phyloP scores from a whole-genome alignment of 2,329 filamentous ascomycete genomes.

The Aspergillus sp. region DNA sequence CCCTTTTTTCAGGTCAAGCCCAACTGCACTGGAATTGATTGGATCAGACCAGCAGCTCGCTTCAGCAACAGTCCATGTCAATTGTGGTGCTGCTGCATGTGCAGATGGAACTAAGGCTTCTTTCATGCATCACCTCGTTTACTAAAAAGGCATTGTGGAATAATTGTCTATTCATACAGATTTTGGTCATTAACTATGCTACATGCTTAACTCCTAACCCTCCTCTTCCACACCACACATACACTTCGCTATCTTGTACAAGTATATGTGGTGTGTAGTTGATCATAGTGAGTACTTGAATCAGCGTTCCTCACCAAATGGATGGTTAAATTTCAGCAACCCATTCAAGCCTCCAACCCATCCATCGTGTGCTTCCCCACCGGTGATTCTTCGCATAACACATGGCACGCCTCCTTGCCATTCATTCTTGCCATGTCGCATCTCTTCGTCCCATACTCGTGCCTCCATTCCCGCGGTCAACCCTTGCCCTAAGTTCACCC shows the following conservation, averaged over 20 bases:
- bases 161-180: background rate
- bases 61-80: background rate
- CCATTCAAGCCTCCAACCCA: constrained; percentile 97
- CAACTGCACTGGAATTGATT: too few species aligned
- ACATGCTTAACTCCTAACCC: background rate
- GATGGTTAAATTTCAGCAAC: constrained; percentile 94
- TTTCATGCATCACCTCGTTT: too few species aligned
- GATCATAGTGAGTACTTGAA: background rate
- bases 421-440: constrained; percentile 56
- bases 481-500: constrained; percentile 65
- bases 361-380: constrained; percentile 70
- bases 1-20: background rate
- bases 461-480: constrained; percentile 80
- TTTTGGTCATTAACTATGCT: background rate
- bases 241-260: too few species aligned
- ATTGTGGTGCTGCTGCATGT: too few species aligned
- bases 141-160: too few species aligned
- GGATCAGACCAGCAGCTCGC: background rate
- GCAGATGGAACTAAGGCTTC: too few species aligned
- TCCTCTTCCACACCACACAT: background rate
- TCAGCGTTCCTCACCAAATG: constrained; percentile 70
- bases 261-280: too few species aligned
- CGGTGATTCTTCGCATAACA: constrained; percentile 68
- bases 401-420: constrained; percentile 85
- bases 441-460: constrained; percentile 81